phyloP scores from a whole-genome alignment of 352 stramenopile species.

The Thalassiosira exigua region DNA sequence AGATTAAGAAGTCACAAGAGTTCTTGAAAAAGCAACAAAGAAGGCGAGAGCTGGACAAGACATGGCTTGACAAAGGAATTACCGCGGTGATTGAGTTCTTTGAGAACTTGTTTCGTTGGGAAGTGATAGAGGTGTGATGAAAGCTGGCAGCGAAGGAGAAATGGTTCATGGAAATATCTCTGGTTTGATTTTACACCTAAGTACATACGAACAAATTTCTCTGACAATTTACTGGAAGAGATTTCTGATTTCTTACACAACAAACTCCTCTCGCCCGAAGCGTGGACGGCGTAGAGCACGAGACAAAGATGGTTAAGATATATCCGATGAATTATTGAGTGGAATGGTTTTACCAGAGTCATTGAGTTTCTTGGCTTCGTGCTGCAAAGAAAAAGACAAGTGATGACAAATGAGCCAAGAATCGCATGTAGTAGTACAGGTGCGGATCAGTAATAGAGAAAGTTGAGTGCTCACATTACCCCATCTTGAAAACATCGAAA shows the following conservation, averaged over 20 bases:
- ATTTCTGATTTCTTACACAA: too few species aligned
- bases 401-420: too few species aligned
- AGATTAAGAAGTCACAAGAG: constrained; percentile 52
- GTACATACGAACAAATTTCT: too few species aligned
- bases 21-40: constrained; percentile 51
- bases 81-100: constrained; percentile 62
- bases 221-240: too few species aligned
- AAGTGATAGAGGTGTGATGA: constrained; percentile 37
- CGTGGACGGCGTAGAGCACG: too few species aligned
- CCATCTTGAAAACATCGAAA: constrained; percentile 56
- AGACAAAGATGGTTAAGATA: constrained; percentile 5
- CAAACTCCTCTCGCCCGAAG: too few species aligned
- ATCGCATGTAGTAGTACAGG: too few species aligned
- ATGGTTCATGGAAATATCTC: too few species aligned
- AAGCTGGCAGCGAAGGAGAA: too few species aligned
- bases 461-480: constrained; percentile 38
- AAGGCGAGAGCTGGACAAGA: constrained; percentile 51
- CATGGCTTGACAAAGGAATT: constrained; percentile 59
- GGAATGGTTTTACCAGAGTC: background rate
- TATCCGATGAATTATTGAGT: background rate
- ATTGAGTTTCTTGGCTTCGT: background rate
- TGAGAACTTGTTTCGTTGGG: constrained; percentile 63
- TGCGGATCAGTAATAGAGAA: too few species aligned
- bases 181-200: too few species aligned
- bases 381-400: too few species aligned